Base-by-base conservation (phyloP, 2,329 filamentous ascomycete species). In the Phialophora expanda region DNA sequence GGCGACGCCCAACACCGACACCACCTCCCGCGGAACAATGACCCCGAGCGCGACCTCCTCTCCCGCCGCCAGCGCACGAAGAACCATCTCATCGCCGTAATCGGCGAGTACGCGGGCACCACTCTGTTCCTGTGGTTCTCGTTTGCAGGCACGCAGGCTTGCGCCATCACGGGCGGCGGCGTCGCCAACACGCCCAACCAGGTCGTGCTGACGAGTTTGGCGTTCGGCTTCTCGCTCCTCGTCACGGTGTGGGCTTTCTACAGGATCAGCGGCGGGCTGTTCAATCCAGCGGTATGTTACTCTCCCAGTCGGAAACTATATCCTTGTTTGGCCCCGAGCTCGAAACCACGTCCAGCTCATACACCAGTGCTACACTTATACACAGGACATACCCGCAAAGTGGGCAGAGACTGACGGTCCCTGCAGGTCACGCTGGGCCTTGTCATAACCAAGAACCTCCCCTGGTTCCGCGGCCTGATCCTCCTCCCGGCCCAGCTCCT, bases 401-500 rank as follows among this genome's bases (percentile, higher is more conserved):
- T 44, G 3, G 12, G 26, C 48, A 59, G 11, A 38, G 1, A 30
- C 48, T 58, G 17, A 50, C 32, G 41, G 34, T 34, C 22, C 3
- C 20, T 8, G 17, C 50, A 81, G 79, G 80, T 84, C 14, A 87
- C 87, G 0, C 76, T 89, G 0, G 85, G 83, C 0, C 81, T 90
- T 26, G 80, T 82, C 12, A 77, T 89, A 2, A 83, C 85, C 54
- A 85, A 86, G 1, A 84, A 83, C 4, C 78, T 89, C 57, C 79
- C 79, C 17, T 78, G 81, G 17, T 32, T 85, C 1, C 84, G 87
- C 3, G 85, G 81, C 3, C 64, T 82, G 1, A 69, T 85, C 1
- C 80, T 89, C 55, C 75, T 88, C 48, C 74, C 81, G 1, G 82
- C 85, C 0, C 88, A 90, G 72, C 69, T 90, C 2, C 72, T 86